These are phyloP conservation scores for Bruguiera sexangula DNA, from an alignment of 345 rosid genomes.

Conservation along the genomic window DNA sequence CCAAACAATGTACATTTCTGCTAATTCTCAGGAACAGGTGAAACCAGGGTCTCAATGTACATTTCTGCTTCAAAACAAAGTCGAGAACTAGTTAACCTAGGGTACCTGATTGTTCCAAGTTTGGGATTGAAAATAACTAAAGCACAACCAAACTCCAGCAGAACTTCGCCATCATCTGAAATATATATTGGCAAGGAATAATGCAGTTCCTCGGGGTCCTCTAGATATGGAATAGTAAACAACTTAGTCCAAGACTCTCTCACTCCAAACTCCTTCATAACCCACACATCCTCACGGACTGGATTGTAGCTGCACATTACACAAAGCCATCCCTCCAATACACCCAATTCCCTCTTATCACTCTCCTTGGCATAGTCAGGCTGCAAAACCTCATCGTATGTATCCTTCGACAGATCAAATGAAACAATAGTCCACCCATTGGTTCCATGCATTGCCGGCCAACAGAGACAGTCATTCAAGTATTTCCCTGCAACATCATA, in stretches of 20 bases:
- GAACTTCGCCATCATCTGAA: not conserved
- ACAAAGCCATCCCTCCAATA: slow-evolving; percentile 10
- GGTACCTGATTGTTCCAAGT: not conserved
- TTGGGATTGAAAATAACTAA: slow-evolving; percentile 8
- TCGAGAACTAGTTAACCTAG: not conserved
- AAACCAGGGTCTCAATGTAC: no score
- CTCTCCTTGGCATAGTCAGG: slow-evolving; percentile 8
- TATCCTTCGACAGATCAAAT: not conserved
- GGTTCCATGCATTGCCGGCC: not conserved
- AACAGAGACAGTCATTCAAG: slow-evolving; percentile 4
- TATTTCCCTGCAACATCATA: slow-evolving; percentile 11
- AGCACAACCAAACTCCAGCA: not conserved
- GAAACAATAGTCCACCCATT: slow-evolving; percentile 3
- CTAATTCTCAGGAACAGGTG: no score
- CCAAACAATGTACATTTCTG: no score
- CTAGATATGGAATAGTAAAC: slow-evolving; percentile 5
- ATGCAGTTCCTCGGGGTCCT: not conserved
- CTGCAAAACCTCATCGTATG: slow-evolving; percentile 5
- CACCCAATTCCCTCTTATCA: not conserved
- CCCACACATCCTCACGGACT: slow-evolving; percentile 1
- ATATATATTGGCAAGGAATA: not conserved
- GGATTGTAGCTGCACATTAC: not conserved
- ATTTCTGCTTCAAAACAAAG: no score
- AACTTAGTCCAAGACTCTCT: slow-evolving; percentile 14
- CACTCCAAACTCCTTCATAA: slow-evolving; percentile 14